phyloP scores from a whole-genome alignment of 192 early-diverging fungal genomes.

The Thoreauomyces humboldtii region DNA sequence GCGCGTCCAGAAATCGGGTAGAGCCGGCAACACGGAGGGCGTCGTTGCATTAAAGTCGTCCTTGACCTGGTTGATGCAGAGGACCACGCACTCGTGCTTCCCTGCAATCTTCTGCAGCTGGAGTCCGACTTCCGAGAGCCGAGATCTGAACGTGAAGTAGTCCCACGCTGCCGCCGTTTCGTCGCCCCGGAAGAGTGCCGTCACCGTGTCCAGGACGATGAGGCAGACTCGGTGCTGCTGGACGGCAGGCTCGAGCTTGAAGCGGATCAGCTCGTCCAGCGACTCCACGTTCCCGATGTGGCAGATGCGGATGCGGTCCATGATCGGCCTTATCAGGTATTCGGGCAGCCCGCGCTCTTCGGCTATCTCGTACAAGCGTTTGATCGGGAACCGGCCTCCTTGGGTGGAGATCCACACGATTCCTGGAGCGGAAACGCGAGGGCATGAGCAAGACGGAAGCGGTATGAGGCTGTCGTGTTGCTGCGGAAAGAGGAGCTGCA shows the following conservation, averaged over 20 bases:
- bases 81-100: slow-evolving; percentile 61
- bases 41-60: too few relatives aligned
- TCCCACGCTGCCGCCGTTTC: slow-evolving; percentile 16
- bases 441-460: not conserved
- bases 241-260: slow-evolving; percentile 69
- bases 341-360: not conserved
- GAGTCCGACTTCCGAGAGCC: slow-evolving; percentile 59
- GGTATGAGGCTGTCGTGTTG: not conserved
- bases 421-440: slow-evolving; percentile 6
- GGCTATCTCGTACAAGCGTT: slow-evolving; percentile 41
- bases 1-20: too few relatives aligned
- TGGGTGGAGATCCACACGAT: slow-evolving; percentile 74
- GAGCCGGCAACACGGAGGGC: too few relatives aligned
- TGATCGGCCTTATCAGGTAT: not conserved
- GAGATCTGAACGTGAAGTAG: slow-evolving; percentile 36
- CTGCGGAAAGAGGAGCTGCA: not conserved
- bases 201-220: slow-evolving; percentile 84
- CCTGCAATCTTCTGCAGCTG: slow-evolving; percentile 63
- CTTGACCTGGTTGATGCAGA: slow-evolving; percentile 90
- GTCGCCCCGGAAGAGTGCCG: slow-evolving; percentile 68
- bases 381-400: slow-evolving; percentile 65
- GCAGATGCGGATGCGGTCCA: slow-evolving; percentile 57
- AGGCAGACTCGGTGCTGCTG: slow-evolving; percentile 54
- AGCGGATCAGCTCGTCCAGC: slow-evolving; percentile 68
- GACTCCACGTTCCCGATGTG: slow-evolving; percentile 68